Percentiles rank a stretch among this genome's conserved stretches.
Conservation (phyloP, 2,329 filamentous ascomycete genomes). For the Metarhizium album region DNA sequence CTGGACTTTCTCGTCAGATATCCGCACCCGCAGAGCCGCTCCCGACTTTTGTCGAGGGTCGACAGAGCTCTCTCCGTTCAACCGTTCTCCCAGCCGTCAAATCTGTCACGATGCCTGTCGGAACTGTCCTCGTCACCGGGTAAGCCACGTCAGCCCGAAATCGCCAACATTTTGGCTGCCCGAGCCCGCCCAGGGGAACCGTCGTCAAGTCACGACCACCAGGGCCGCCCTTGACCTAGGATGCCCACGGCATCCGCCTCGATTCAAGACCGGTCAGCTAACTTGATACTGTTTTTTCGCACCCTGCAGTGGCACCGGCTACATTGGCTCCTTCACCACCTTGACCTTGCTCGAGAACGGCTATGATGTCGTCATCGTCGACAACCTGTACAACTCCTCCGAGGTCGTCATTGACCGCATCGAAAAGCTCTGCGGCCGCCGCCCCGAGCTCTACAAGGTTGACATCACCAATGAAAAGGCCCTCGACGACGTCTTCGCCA, state of each 20-base stretch:
- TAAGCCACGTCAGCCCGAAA: slow-evolving; percentile 29
- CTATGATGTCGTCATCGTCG: slow-evolving; percentile 93
- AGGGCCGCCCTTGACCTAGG: background rate
- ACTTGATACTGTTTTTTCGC: background rate
- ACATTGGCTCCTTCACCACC: slow-evolving; percentile 96
- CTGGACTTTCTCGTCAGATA: background rate
- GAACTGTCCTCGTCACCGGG: slow-evolving; percentile 89
- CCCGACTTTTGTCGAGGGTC: slow-evolving; percentile 8
- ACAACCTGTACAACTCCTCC: slow-evolving; percentile 96
- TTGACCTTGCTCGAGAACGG: slow-evolving; percentile 85
- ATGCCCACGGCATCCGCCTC: background rate
- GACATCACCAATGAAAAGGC: slow-evolving; percentile 81
- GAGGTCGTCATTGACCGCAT: slow-evolving; percentile 87
- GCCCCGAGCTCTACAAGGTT: slow-evolving; percentile 71
- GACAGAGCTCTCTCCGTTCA: slow-evolving; percentile 6
- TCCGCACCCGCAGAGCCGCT: slow-evolving; percentile 1
- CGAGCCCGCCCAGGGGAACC: background rate
- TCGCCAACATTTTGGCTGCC: slow-evolving; percentile 9
- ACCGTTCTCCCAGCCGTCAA: background rate
- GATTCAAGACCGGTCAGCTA: background rate
- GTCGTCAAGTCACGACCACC: background rate
- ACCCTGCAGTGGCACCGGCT: slow-evolving; percentile 74
- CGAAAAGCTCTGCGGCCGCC: slow-evolving; percentile 83
- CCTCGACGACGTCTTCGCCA: slow-evolving; percentile 77
- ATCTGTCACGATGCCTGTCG: slow-evolving; percentile 54